phyloP scores from a whole-genome alignment of 495 filamentous ascomycete genomes.

The Xylaria cubensis region DNA sequence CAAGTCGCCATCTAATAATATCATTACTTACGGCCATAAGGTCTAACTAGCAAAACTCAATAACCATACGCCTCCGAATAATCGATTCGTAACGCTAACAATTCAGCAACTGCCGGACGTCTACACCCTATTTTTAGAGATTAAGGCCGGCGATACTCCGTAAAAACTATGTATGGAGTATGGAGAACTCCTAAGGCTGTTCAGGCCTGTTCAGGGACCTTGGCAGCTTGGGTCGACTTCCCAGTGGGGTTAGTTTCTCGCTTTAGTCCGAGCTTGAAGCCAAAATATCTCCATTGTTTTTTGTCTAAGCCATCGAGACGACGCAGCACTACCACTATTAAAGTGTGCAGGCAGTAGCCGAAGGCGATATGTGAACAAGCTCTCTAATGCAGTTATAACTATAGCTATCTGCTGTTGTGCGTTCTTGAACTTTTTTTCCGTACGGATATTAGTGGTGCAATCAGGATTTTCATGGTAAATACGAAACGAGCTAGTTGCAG shows the following conservation, averaged over 20 bases:
- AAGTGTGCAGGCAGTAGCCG: not conserved
- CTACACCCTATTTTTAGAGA: constrained; percentile 21
- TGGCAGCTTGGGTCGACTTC: not conserved
- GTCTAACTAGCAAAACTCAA: too few species aligned
- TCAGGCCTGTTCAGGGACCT: constrained; percentile 3
- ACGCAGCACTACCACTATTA: not conserved
- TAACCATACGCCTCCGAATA: not conserved
- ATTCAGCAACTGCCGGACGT: constrained; percentile 2
- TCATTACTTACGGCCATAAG: too few species aligned
- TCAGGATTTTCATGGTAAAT: not conserved
- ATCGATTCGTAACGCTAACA: not conserved
- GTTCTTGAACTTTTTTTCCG: not conserved
- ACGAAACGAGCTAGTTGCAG: not conserved
- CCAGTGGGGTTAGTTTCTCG: not conserved
- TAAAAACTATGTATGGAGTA: not conserved
- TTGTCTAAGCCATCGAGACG: not conserved
- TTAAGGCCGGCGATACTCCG: not conserved
- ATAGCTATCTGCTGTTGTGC: not conserved
- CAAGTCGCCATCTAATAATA: too few species aligned
- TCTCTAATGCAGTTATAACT: not conserved
- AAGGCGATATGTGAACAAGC: not conserved
- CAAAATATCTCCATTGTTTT: not conserved
- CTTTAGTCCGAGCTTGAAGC: not conserved
- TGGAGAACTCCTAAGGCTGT: not conserved
- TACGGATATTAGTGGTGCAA: not conserved